Evolutionary conservation across 2,329 filamentous ascomycete genomes (phyloP).

Genomic region (Aspergillus versicolor): DNA sequence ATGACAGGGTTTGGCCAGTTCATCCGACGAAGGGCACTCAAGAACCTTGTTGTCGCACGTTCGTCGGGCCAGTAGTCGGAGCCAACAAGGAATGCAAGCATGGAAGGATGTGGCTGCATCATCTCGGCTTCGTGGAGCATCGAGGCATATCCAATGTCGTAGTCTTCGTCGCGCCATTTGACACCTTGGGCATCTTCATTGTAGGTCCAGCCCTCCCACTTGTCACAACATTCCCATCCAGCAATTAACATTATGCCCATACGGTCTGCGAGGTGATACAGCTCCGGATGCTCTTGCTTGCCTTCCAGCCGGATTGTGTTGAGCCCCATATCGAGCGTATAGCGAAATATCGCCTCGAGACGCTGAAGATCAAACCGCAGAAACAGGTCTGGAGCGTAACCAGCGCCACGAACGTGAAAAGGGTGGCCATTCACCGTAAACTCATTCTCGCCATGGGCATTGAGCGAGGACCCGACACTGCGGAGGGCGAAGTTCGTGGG

Average conservation of each 20-base stretch:
- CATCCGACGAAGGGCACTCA: constrained; percentile 49
- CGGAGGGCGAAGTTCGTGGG: constrained; percentile 53
- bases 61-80: constrained; percentile 66
- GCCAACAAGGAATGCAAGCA: constrained; percentile 60
- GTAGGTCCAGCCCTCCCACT: constrained; percentile 66
- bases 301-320: constrained; percentile 66
- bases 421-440: constrained; percentile 58
- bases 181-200: constrained; percentile 53
- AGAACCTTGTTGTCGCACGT: constrained; percentile 54
- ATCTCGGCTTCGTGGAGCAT: constrained; percentile 62
- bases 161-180: constrained; percentile 56
- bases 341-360: constrained; percentile 51
- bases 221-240: constrained; percentile 68
- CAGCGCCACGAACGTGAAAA: constrained; percentile 62
- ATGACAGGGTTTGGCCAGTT: constrained; percentile 61
- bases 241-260: constrained; percentile 62
- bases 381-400: constrained; percentile 63
- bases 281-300: constrained; percentile 62
- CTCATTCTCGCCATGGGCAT: constrained; percentile 53
- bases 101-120: constrained; percentile 60
- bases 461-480: constrained; percentile 53
- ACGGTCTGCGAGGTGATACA: constrained; percentile 60
- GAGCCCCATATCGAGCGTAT: constrained; percentile 60
- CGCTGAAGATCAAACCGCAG: constrained; percentile 55
- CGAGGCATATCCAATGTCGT: constrained; percentile 53